Evolutionary conservation across 768 basidiomycete genomes (phyloP).

Genomic region (Pisolithus microcarpus): DNA sequence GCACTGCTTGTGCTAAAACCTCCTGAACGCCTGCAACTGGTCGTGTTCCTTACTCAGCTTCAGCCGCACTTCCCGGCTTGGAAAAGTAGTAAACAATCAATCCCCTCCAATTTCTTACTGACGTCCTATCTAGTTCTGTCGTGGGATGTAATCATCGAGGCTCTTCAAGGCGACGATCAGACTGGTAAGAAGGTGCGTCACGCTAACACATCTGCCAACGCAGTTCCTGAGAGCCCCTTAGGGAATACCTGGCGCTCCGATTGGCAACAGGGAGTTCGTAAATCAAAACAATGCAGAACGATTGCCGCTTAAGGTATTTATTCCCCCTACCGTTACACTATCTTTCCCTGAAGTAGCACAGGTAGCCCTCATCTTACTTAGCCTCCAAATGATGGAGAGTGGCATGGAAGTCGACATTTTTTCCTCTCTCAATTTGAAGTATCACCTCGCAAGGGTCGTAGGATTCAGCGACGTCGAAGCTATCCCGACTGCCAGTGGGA

Average conservation of each 20-base stretch:
- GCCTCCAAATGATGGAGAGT: constrained; percentile 60
- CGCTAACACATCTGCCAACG: too few relatives aligned
- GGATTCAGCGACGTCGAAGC: constrained; percentile 50
- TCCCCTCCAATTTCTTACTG: neutral
- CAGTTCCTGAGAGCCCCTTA: too few relatives aligned
- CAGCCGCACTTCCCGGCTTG: constrained; percentile 62
- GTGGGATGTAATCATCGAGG: constrained; percentile 56
- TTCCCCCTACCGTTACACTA: neutral
- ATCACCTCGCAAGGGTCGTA: constrained; percentile 36
- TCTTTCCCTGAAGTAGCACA: constrained; percentile 17
- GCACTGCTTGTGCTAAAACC: constrained; percentile 48
- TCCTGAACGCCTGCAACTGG: constrained; percentile 48
- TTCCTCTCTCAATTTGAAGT: constrained; percentile 55
- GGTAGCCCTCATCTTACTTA: constrained; percentile 51
- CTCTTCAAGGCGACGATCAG: constrained; percentile 46
- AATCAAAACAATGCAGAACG: constrained; percentile 29
- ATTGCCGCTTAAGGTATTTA: constrained; percentile 11
- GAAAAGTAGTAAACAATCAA: constrained; percentile 40
- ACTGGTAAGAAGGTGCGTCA: constrained; percentile 28
- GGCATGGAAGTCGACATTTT: constrained; percentile 48
- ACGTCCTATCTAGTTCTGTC: constrained; percentile 42
- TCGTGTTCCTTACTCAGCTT: constrained; percentile 60
- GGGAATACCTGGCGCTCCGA: neutral
- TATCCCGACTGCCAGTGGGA: constrained; percentile 40
- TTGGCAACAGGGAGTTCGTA: constrained; percentile 7